These are phyloP conservation scores for Conticribra weissflogii DNA, from an alignment of 108 stramenopile genomes.

Conservation along the genomic window DNA sequence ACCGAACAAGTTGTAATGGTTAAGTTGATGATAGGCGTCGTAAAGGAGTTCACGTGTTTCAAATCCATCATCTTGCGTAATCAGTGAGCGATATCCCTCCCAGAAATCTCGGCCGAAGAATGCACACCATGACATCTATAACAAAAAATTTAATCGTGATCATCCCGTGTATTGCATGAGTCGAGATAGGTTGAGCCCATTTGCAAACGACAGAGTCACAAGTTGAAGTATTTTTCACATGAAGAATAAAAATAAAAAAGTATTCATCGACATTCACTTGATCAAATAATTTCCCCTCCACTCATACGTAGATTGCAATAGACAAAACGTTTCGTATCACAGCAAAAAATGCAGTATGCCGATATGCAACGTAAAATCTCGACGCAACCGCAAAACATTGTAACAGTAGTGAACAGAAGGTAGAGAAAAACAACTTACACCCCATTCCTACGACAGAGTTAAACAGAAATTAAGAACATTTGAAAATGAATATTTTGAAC, in stretches of 20 bases:
- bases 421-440: slow-evolving; percentile 38
- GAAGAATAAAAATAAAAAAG: no score
- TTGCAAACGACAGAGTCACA: no score
- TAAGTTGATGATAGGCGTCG: slow-evolving; percentile 54
- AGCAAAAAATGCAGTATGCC: slow-evolving; percentile 3
- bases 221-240: no score
- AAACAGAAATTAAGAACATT: no score
- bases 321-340: background rate
- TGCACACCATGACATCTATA: slow-evolving; percentile 48
- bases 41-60: slow-evolving; percentile 43
- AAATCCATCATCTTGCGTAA: slow-evolving; percentile 49
- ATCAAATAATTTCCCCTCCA: no score
- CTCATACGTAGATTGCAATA: no score
- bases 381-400: background rate
- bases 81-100: slow-evolving; percentile 40
- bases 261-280: no score
- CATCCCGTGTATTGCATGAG: background rate
- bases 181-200: background rate
- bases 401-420: slow-evolving; percentile 4
- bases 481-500: no score
- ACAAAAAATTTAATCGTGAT: background rate
- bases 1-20: slow-evolving; percentile 61
- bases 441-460: slow-evolving; percentile 64
- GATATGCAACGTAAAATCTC: no score
- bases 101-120: slow-evolving; percentile 40